Percentiles rank a stretch among this genome's conserved stretches.
Evolutionary conservation across 106 monocot species (phyloP).

Genomic region (Dendrobium chrysotoxum): DNA sequence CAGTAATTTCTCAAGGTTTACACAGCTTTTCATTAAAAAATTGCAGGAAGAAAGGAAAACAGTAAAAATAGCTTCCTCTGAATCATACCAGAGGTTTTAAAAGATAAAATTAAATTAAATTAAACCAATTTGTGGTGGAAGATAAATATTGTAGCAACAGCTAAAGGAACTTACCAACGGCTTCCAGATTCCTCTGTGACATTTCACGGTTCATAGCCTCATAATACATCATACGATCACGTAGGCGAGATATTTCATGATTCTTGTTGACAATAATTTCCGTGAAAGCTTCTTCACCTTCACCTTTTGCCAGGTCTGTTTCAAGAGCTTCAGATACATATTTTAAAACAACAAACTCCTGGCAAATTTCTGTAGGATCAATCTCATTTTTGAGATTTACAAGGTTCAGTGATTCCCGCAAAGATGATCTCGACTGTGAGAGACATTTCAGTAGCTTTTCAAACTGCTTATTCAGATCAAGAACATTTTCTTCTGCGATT

Average conservation of each 20-base stretch:
- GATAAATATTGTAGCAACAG: background rate
- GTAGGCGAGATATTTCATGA: slow-evolving; percentile 41
- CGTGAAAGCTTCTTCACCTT: slow-evolving; percentile 26
- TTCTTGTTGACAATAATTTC: slow-evolving; percentile 32
- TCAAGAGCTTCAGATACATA: slow-evolving; percentile 37
- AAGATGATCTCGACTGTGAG: slow-evolving; percentile 10
- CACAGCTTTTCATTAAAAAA: background rate
- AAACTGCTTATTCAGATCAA: slow-evolving; percentile 22
- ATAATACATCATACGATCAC: slow-evolving; percentile 42
- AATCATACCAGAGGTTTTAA: background rate
- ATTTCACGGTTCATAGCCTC: slow-evolving; percentile 62
- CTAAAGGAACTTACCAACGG: slow-evolving; percentile 18
- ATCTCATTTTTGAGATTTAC: slow-evolving; percentile 12
- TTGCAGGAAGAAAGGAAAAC: background rate
- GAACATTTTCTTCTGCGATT: slow-evolving; percentile 22
- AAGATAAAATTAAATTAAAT: background rate
- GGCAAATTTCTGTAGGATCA: slow-evolving; percentile 23
- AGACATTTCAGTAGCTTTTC: slow-evolving; percentile 17
- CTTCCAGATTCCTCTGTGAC: slow-evolving; percentile 68
- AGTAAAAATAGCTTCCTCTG: background rate
- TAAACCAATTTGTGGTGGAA: background rate
- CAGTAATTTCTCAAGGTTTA: too few relatives aligned
- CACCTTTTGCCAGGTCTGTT: slow-evolving; percentile 23
- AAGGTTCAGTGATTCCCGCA: slow-evolving; percentile 4
- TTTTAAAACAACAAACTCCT: slow-evolving; percentile 23